Conservation (phyloP, 805 yeast genomes). For the Wickerhamiella shivajii region DNA sequence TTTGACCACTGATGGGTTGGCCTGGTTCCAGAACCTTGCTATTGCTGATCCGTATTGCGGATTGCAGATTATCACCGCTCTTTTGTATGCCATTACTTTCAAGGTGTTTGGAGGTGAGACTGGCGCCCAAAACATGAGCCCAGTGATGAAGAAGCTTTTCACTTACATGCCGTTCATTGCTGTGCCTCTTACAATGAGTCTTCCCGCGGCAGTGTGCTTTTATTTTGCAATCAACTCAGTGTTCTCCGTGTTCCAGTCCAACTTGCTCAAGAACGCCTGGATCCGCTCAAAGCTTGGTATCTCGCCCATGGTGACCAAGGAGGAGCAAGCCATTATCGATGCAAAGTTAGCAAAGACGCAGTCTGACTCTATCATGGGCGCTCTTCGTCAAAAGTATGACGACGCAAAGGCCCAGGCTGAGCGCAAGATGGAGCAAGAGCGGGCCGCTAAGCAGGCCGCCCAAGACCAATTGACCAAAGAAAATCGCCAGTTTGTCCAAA, state of each 20-base stretch:
- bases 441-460: conserved; percentile 17
- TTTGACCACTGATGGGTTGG: conserved; percentile 53
- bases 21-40: conserved; percentile 74
- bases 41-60: conserved; percentile 87
- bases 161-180: conserved; percentile 66
- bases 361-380: conserved; percentile 17
- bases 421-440: conserved; percentile 21
- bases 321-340: conserved; percentile 25
- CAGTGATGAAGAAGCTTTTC: conserved; percentile 53
- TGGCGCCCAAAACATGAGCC: conserved; percentile 55
- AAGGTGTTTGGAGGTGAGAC: conserved; percentile 76
- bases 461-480: conserved; percentile 12
- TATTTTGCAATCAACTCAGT: conserved; percentile 75
- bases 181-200: conserved; percentile 73
- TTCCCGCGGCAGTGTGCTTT: conserved; percentile 72
- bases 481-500: conserved; percentile 15
- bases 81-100: conserved; percentile 57
- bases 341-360: conserved; percentile 17
- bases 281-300: conserved; percentile 45
- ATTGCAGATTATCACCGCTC: conserved; percentile 69
- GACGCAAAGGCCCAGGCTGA: conserved; percentile 26
- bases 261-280: conserved; percentile 40
- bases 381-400: conserved; percentile 18
- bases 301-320: conserved; percentile 46
- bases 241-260: conserved; percentile 59